Conservation (phyloP, 768 basidiomycete species). For the Gymnopilus junonius region DNA sequence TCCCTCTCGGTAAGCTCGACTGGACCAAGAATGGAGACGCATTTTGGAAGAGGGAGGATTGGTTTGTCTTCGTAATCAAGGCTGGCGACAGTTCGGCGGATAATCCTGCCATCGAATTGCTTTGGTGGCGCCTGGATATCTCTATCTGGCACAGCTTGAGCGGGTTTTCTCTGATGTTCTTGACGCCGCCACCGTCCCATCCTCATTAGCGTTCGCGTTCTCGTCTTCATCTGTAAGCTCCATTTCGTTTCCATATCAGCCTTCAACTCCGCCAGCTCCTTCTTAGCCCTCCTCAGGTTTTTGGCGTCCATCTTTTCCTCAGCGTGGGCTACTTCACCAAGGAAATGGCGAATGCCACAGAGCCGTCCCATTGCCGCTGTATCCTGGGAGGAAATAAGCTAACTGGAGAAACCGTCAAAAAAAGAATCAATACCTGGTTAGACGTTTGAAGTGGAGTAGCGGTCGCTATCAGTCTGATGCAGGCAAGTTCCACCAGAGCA, state of each 20-base stretch:
- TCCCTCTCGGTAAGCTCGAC: slow-evolving; percentile 24
- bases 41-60: slow-evolving; percentile 22
- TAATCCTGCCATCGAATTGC: slow-evolving; percentile 19
- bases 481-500: slow-evolving; percentile 6
- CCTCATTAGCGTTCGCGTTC: not conserved
- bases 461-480: slow-evolving; percentile 23
- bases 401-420: not conserved
- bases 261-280: not conserved
- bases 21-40: not conserved
- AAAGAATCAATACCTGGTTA: slow-evolving; percentile 16
- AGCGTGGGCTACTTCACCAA: slow-evolving; percentile 11
- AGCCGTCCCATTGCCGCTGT: slow-evolving; percentile 31
- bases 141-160: slow-evolving; percentile 10
- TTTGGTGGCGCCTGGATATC: slow-evolving; percentile 17
- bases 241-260: not conserved
- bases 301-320: slow-evolving; percentile 28
- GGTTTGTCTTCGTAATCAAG: slow-evolving; percentile 9
- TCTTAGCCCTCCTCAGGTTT: slow-evolving; percentile 15
- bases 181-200: not conserved
- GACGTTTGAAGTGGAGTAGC: slow-evolving; percentile 35
- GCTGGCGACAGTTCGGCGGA: slow-evolving; percentile 26
- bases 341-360: slow-evolving; percentile 28
- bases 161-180: slow-evolving; percentile 10
- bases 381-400: slow-evolving; percentile 22
- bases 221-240: not conserved